These are phyloP conservation scores for Mariannaea sp. DNA, from an alignment of 2,329 filamentous ascomycete species.

Conservation along the genomic window DNA sequence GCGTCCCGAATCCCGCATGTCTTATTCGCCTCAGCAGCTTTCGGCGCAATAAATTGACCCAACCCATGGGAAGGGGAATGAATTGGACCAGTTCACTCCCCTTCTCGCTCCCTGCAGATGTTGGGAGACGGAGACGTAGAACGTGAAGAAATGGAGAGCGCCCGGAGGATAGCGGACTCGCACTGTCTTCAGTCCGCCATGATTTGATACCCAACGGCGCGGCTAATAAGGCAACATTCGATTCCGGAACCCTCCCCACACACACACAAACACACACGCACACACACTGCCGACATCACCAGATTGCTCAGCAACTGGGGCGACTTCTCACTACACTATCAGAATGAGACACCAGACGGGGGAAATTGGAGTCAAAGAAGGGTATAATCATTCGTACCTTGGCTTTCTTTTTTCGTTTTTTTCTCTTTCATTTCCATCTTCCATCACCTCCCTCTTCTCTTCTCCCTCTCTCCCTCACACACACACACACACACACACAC, in stretches of 20 bases:
- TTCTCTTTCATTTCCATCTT: no score
- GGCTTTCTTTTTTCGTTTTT: background rate
- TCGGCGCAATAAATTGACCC: conserved; percentile 41
- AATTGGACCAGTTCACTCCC: no score
- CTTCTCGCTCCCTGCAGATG: no score
- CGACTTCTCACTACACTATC: conserved; percentile 9
- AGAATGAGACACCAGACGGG: conserved; percentile 12
- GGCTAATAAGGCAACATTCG: conserved; percentile 4
- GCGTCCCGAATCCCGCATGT: conserved; percentile 39
- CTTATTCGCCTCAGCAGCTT: conserved; percentile 35
- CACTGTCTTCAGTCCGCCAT: background rate
- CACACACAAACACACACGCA: background rate
- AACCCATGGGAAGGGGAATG: no score
- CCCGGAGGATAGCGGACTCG: no score
- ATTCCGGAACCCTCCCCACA: conserved; percentile 1
- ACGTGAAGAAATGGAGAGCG: no score
- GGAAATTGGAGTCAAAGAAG: background rate
- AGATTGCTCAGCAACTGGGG: conserved; percentile 15
- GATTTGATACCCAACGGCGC: conserved; percentile 18
- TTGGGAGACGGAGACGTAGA: no score
- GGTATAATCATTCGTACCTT: no score
- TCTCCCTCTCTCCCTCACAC: background rate
- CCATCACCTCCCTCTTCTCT: background rate
- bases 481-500: background rate
- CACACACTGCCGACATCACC: background rate